A percentile compares a stretch with the other conserved stretches of the same genome.
Evolutionary conservation across 805 yeast species (phyloP).

Genomic region (Candida morakotiae): DNA sequence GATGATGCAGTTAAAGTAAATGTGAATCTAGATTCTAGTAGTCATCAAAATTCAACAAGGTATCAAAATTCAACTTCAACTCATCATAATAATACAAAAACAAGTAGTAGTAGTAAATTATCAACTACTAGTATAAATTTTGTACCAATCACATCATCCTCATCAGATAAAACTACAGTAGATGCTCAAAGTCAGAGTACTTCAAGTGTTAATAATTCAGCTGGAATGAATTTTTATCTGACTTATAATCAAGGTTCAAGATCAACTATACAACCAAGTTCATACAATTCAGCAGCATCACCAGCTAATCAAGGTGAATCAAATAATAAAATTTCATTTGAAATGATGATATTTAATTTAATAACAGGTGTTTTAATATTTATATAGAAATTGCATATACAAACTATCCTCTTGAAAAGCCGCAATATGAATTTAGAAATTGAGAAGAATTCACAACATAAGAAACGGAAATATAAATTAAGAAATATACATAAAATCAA

Average conservation of each 20-base stretch:
- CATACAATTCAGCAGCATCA: not conserved
- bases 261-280: constrained; percentile 1
- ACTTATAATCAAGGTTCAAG: constrained; percentile 1
- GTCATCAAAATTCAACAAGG: not conserved
- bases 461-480: too few relatives aligned
- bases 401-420: too few relatives aligned
- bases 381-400: not conserved
- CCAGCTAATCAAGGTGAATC: not conserved
- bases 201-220: not conserved
- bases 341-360: not conserved
- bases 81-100: not conserved
- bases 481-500: too few relatives aligned
- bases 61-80: not conserved
- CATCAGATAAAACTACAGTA: not conserved
- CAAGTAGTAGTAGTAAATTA: not conserved
- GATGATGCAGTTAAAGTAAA: constrained; percentile 4
- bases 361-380: not conserved
- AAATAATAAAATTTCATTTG: not conserved
- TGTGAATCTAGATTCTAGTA: not conserved
- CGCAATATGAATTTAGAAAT: too few relatives aligned
- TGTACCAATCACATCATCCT: not conserved
- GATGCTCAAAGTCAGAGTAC: not conserved
- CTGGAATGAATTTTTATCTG: not conserved
- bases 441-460: too few relatives aligned
- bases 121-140: not conserved